A percentile compares a stretch with the other conserved stretches of the same genome.
These are phyloP conservation scores for Ustilago tritici DNA, from an alignment of 1,284 basidiomycete species.

Conservation along the genomic window DNA sequence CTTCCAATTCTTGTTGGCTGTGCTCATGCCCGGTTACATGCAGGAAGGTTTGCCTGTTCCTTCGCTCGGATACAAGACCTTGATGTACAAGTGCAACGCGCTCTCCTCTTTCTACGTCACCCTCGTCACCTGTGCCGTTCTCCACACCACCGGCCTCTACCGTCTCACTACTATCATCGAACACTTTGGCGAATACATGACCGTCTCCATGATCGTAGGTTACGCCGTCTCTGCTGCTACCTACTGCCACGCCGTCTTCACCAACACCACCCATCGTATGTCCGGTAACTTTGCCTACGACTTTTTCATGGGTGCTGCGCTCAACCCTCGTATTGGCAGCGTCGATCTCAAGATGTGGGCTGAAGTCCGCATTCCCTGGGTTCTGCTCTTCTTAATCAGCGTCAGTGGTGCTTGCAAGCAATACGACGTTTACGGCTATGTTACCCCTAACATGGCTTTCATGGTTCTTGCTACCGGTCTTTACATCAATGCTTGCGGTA, in stretches of 20 bases:
- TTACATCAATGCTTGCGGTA: slow-evolving; percentile 90
- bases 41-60: slow-evolving; percentile 78
- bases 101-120: slow-evolving; percentile 88
- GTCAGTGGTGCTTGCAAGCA: slow-evolving; percentile 95
- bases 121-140: slow-evolving; percentile 79
- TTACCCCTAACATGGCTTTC: slow-evolving; percentile 95
- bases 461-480: slow-evolving; percentile 96
- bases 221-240: slow-evolving; percentile 74
- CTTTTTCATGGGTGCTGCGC: slow-evolving; percentile 84
- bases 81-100: slow-evolving; percentile 93
- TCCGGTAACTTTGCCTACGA: slow-evolving; percentile 86
- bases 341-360: slow-evolving; percentile 99
- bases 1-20: slow-evolving; percentile 90
- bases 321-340: slow-evolving; percentile 93
- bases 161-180: slow-evolving; percentile 94
- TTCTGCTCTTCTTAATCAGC: slow-evolving; percentile 91
- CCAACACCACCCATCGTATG: slow-evolving; percentile 76
- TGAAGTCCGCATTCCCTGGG: slow-evolving; percentile 97
- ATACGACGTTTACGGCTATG: slow-evolving; percentile 84
- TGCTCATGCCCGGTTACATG: slow-evolving; percentile 88
- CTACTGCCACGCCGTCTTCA: slow-evolving; percentile 66
- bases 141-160: slow-evolving; percentile 87
- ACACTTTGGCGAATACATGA: slow-evolving; percentile 96
- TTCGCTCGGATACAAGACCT: slow-evolving; percentile 79
- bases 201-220: slow-evolving; percentile 91